Percentiles rank a stretch among this genome's conserved stretches.
Conservation (phyloP, 2,329 filamentous ascomycete genomes). For the Sclerotinia glacialis region DNA sequence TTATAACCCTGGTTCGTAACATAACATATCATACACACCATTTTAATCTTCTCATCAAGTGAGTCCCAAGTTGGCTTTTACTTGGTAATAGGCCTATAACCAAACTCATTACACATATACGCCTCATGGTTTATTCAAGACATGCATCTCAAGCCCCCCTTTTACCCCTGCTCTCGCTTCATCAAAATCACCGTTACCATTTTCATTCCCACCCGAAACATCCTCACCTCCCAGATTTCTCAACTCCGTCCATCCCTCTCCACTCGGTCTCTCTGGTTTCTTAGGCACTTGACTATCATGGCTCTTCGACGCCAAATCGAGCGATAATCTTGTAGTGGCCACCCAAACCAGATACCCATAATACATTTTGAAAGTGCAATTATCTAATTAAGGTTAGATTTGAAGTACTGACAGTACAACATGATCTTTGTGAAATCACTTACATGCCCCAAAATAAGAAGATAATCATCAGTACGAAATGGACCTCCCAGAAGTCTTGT, state of each 20-base stretch:
- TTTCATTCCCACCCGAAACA: neutral
- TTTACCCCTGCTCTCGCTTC: too few relatives aligned
- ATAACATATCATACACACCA: neutral
- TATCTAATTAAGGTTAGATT: too few relatives aligned
- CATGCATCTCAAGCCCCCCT: neutral
- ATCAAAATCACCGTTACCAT: too few relatives aligned
- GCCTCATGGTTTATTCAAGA: neutral
- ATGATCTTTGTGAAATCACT: neutral
- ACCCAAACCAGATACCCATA: slow-evolving; percentile 1
- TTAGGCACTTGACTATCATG: neutral
- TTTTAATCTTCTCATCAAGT: neutral
- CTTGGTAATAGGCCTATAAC: too few relatives aligned
- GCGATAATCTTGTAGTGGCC: slow-evolving; percentile 3
- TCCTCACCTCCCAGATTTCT: neutral
- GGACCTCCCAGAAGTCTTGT: neutral
- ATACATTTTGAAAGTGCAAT: too few relatives aligned
- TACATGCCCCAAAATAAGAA: neutral
- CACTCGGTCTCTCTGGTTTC: neutral
- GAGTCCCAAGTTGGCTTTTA: neutral
- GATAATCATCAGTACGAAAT: neutral
- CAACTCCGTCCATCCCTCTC: neutral
- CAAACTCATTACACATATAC: neutral
- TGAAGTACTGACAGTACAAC: too few relatives aligned
- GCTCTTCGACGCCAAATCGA: slow-evolving; percentile 1
- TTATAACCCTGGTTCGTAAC: neutral